phyloP scores from a whole-genome alignment of 208 protist genomes.

The Tritrichomonas foetus region DNA sequence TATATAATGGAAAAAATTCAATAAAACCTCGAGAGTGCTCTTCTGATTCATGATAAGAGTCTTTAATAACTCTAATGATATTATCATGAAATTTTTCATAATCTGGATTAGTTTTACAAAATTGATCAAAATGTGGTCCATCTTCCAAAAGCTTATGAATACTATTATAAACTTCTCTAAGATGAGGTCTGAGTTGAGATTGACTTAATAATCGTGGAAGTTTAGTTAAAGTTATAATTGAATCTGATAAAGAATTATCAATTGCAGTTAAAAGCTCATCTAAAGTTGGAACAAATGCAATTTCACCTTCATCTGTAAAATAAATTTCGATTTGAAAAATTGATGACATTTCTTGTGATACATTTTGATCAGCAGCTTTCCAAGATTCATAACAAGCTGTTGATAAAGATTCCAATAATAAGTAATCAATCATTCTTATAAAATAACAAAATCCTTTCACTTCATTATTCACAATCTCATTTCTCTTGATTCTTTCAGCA shows the following conservation, averaged over 20 bases:
- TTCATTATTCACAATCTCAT: not conserved
- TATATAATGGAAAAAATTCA: not conserved
- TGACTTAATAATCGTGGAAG: not conserved
- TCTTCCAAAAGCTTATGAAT: not conserved
- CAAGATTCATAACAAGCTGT: not conserved
- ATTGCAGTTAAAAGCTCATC: not conserved
- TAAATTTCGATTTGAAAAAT: not conserved
- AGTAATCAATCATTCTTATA: not conserved
- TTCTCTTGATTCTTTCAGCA: not conserved
- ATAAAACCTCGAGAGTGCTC: not conserved
- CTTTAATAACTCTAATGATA: not conserved
- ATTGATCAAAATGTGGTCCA: not conserved
- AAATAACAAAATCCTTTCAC: not conserved
- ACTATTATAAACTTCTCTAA: not conserved
- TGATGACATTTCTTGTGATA: not conserved
- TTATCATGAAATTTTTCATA: not conserved
- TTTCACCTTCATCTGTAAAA: conserved; percentile 26
- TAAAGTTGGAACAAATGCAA: not conserved
- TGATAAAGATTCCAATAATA: not conserved
- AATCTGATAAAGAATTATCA: not conserved
- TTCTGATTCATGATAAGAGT: not conserved
- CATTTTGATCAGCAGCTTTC: not conserved
- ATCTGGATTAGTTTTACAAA: not conserved
- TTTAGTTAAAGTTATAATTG: not conserved
- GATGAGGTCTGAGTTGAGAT: not conserved